Percentiles rank a stretch among this genome's conserved stretches.
Conservation (phyloP, 1,284 basidiomycete species). For the Apiotrichum gamsii region DNA sequence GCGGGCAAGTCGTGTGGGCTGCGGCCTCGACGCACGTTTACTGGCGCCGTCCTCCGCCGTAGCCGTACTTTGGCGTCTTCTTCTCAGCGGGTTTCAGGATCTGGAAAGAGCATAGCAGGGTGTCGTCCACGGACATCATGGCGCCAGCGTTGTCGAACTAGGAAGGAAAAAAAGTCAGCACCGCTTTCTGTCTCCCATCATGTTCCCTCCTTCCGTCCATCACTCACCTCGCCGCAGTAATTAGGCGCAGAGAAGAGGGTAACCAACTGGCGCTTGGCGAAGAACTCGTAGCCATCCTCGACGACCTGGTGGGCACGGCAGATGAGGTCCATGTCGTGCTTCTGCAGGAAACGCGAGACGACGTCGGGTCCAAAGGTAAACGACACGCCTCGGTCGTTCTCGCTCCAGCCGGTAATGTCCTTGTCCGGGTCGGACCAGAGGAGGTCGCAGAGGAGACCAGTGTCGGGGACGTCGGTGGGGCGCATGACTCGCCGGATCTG, state of each 20-base stretch:
- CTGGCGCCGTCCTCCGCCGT: slow-evolving; percentile 44
- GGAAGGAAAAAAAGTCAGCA: not conserved
- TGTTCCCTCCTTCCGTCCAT: too few relatives aligned
- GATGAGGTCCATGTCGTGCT: slow-evolving; percentile 99
- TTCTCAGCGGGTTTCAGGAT: slow-evolving; percentile 99
- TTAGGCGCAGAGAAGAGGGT: slow-evolving; percentile 97
- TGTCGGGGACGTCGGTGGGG: slow-evolving; percentile 98
- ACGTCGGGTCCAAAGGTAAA: slow-evolving; percentile 86
- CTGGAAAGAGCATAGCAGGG: slow-evolving; percentile 94
- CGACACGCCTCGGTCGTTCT: slow-evolving; percentile 97
- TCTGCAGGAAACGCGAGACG: slow-evolving; percentile 94
- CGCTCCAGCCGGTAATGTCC: slow-evolving; percentile 98
- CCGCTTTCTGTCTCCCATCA: too few relatives aligned
- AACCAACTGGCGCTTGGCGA: slow-evolving; percentile 93
- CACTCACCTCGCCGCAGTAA: slow-evolving; percentile 74
- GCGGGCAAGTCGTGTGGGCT: too few relatives aligned
- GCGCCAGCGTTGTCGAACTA: slow-evolving; percentile 96
- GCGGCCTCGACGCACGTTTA: too few relatives aligned
- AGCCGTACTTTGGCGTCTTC: slow-evolving; percentile 56
- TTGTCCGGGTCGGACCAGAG: slow-evolving; percentile 99
- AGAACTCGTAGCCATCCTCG: slow-evolving; percentile 99
- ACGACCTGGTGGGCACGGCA: slow-evolving; percentile 97
- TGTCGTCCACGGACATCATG: slow-evolving; percentile 99
- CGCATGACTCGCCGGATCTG: slow-evolving; percentile 99
- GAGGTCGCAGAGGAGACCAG: slow-evolving; percentile 90